Evolutionary conservation across 1,284 basidiomycete species (phyloP), one percentile per base, ranked within the genome.

Genomic region (Flammula alnicola): DNA sequence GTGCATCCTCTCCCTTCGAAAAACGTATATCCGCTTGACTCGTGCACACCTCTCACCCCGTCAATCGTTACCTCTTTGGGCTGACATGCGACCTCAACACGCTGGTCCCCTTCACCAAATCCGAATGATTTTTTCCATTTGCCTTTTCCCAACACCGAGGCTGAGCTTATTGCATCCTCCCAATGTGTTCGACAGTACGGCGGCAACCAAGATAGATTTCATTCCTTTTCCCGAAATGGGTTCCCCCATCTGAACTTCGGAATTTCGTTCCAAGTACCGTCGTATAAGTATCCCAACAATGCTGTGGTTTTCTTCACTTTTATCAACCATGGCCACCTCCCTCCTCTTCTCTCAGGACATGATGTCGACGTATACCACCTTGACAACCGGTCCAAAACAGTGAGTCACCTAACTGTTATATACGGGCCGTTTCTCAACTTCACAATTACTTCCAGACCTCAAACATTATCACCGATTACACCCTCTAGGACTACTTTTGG

Each of bases 121-220:
- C 37, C 45, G 47, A 49, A 43, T 51, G 36, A 38, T 44, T 39
- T 32, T 38, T 64, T 63, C 60, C 59, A 58, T 58, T 54, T 47
- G 47, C 47, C 49, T 49, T 57, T 61, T 61, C 56, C 49, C 47
- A 31, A 57, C 51, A 49, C 46, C 43, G 60, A 64, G 64, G 64
- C 64, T 62, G 64, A 55, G 61, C 58, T 57, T 33, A 53, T 48
- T 56, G 33, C 39, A 53, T 42, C 45, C 51, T 42, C 44, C 45
- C 50, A 44, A 39, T 52, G 32, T 50, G 45, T 47, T 47, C n/a
- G 46, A 32, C 37, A 55, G 43, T 47, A 41, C 50, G 47, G 47
- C 54, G 52, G 47, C 49, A 55, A 43, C 46, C 20, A 44, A 48
- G 42, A 49, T 51, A 33, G 44, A 44, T 56, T 57, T 56, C 48